Percentiles rank a stretch among this genome's conserved stretches.
Conservation (phyloP, 2,329 filamentous ascomycete species). For the Arthrobotrys entomopaga region DNA sequence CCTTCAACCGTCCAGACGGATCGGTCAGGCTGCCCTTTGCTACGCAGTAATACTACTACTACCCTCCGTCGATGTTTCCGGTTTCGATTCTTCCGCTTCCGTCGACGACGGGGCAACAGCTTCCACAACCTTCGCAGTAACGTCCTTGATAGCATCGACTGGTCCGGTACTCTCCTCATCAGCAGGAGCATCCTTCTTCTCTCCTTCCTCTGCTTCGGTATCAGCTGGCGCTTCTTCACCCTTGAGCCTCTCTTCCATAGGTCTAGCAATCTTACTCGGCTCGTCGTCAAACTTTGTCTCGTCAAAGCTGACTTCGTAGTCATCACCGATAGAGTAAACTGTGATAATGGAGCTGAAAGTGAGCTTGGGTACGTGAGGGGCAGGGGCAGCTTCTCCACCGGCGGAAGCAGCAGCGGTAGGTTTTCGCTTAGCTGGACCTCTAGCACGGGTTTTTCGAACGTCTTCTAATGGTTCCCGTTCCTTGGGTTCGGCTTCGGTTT, state of each 20-base stretch:
- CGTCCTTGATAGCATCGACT: conserved; percentile 32
- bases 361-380: conserved; percentile 33
- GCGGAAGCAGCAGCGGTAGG: conserved; percentile 58
- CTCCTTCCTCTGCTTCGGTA: conserved; percentile 11
- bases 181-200: conserved; percentile 12
- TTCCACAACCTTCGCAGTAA: conserved; percentile 30
- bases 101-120: conserved; percentile 19
- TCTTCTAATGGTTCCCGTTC: conserved; percentile 76
- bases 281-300: conserved; percentile 54
- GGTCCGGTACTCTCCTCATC: conserved; percentile 6
- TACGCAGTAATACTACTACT: conserved; percentile 37
- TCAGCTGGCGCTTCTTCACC: conserved; percentile 16
- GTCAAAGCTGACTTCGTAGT: conserved; percentile 53
- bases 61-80: conserved; percentile 36
- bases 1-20: not conserved
- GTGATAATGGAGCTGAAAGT: conserved; percentile 54
- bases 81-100: conserved; percentile 31
- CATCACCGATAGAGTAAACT: conserved; percentile 54
- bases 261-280: conserved; percentile 49
- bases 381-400: conserved; percentile 6
- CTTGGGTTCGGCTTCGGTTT: conserved; percentile 29
- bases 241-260: conserved; percentile 33
- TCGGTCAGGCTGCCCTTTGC: not conserved
- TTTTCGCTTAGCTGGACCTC: conserved; percentile 82
- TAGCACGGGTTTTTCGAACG: conserved; percentile 87